phyloP scores from a whole-genome alignment of 768 basidiomycete species.

The Boletus speciosus region DNA sequence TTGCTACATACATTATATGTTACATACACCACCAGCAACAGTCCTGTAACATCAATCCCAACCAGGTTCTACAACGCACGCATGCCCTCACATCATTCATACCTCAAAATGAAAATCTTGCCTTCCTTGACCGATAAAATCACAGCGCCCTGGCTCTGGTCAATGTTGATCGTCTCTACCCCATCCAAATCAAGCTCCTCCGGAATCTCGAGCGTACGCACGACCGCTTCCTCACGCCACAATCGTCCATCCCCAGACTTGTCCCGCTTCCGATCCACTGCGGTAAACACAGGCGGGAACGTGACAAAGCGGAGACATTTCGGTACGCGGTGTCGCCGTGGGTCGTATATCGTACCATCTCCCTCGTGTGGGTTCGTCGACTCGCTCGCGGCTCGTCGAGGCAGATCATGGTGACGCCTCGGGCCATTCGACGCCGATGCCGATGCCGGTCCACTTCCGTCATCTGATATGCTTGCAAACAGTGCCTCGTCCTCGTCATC shows the following conservation, averaged over 20 bases:
- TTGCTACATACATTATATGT: neutral
- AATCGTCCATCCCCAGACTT: constrained; percentile 13
- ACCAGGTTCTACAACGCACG: neutral
- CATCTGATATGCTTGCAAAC: constrained; percentile 9
- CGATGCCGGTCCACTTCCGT: neutral
- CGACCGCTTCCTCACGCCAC: constrained; percentile 40
- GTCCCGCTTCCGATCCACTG: constrained; percentile 19
- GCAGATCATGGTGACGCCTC: neutral
- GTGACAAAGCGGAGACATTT: constrained; percentile 69
- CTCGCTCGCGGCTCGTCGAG: constrained; percentile 2
- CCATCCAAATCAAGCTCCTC: constrained; percentile 59
- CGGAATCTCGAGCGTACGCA: constrained; percentile 61
- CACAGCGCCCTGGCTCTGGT: constrained; percentile 71
- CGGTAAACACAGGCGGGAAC: constrained; percentile 50
- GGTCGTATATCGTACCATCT: constrained; percentile 21
- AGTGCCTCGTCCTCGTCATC: constrained; percentile 18
- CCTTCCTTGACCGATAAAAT: constrained; percentile 66
- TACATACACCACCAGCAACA: neutral
- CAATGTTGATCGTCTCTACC: constrained; percentile 76
- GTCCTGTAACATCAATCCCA: neutral
- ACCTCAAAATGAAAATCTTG: constrained; percentile 71
- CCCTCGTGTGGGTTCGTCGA: constrained; percentile 15
- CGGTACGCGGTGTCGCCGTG: constrained; percentile 28
- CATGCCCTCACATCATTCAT: constrained; percentile 35
- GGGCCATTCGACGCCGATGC: constrained; percentile 1